Percentiles rank a stretch among this genome's conserved stretches.
phyloP scores from a whole-genome alignment of 2,329 filamentous ascomycete genomes.

The Dendrostoma leiphaemia region DNA sequence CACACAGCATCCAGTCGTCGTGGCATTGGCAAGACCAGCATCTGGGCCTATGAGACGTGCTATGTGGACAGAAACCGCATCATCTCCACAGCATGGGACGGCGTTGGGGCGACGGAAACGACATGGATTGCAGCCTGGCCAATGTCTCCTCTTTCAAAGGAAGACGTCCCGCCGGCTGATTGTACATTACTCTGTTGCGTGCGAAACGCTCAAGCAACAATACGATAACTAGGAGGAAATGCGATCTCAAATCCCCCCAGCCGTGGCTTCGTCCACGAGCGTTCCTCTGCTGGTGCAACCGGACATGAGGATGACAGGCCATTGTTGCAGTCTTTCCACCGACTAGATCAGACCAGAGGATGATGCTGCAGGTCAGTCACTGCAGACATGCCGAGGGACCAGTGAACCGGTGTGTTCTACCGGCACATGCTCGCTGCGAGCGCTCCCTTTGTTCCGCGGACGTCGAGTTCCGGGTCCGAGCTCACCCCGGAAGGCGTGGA shows the following conservation, averaged over 20 bases:
- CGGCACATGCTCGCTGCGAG: too few relatives aligned
- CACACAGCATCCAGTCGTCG: too few relatives aligned
- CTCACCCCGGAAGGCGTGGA: neutral
- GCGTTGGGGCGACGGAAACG: slow-evolving; percentile 4
- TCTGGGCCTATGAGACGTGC: neutral
- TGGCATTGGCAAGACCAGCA: neutral
- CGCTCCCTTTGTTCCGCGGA: too few relatives aligned
- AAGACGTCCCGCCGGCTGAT: slow-evolving; percentile 1
- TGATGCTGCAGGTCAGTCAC: too few relatives aligned
- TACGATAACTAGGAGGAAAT: slow-evolving; percentile 14
- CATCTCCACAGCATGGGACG: slow-evolving; percentile 8
- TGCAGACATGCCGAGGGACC: too few relatives aligned
- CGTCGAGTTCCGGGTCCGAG: neutral
- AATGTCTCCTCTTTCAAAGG: neutral
- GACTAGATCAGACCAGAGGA: too few relatives aligned
- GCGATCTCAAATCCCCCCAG: slow-evolving; percentile 1
- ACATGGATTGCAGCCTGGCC: neutral
- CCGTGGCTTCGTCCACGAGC: neutral
- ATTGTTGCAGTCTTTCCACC: neutral
- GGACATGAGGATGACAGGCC: too few relatives aligned
- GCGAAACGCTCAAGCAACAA: slow-evolving; percentile 6
- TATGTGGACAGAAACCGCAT: neutral
- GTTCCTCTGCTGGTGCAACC: neutral
- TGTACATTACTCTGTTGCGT: slow-evolving; percentile 14
- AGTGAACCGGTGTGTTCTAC: too few relatives aligned